Percentiles rank a stretch among this genome's conserved stretches.
Evolutionary conservation across 2,329 filamentous ascomycete species (phyloP).

Genomic region (Exserohilum rostratum): DNA sequence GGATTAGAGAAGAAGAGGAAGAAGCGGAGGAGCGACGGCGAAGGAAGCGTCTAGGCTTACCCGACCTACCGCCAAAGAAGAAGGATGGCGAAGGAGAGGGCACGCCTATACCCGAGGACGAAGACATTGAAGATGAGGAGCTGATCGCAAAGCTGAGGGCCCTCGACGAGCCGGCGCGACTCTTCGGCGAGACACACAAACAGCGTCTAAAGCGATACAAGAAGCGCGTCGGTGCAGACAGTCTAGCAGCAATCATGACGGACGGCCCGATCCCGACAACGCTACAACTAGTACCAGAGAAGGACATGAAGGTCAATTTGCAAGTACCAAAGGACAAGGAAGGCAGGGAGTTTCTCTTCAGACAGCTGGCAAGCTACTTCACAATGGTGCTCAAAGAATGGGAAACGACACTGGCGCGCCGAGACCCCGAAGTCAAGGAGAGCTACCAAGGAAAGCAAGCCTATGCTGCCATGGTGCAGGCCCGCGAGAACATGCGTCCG

Average conservation of each 20-base stretch:
- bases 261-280: conserved; percentile 87
- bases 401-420: conserved; percentile 72
- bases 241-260: conserved; percentile 58
- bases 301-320: conserved; percentile 80
- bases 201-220: conserved; percentile 73
- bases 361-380: conserved; percentile 93
- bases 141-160: conserved; percentile 71
- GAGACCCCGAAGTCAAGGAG: conserved; percentile 64
- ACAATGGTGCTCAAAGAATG: conserved; percentile 93
- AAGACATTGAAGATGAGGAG: conserved; percentile 74
- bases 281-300: conserved; percentile 77
- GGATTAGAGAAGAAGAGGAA: conserved; percentile 73
- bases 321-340: conserved; percentile 67
- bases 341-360: conserved; percentile 73
- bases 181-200: conserved; percentile 83
- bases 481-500: conserved; percentile 84
- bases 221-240: conserved; percentile 59
- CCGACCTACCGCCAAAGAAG: conserved; percentile 67
- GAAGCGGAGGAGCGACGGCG: conserved; percentile 73
- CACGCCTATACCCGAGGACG: conserved; percentile 51
- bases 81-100: conserved; percentile 54
- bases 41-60: conserved; percentile 78
- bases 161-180: conserved; percentile 71
- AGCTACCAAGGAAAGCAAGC: conserved; percentile 83
- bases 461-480: conserved; percentile 83